A percentile compares a stretch with the other conserved stretches of the same genome.
phyloP scores from a whole-genome alignment of 345 rosid species.

The Aurinia saxatilis region DNA sequence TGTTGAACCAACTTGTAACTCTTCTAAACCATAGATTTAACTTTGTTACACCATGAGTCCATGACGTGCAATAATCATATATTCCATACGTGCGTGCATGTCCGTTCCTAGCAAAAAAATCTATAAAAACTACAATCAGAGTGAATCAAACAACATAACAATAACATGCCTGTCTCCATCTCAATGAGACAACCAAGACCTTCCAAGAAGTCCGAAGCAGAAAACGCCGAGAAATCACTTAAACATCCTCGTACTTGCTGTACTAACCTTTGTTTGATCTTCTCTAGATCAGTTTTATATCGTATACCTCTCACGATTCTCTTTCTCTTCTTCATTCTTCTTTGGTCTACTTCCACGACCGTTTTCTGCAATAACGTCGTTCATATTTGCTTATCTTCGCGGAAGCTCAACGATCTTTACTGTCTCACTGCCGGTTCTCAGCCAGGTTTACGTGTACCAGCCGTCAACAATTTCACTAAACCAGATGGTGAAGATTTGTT shows the following conservation, averaged over 20 bases:
- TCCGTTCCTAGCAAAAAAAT: no score
- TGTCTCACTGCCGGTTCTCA: conserved; percentile 83
- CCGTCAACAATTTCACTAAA: conserved; percentile 5
- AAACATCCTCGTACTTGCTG: conserved; percentile 10
- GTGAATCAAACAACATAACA: no score
- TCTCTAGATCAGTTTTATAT: conserved; percentile 33
- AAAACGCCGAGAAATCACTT: conserved; percentile 1
- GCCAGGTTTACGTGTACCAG: conserved; percentile 40
- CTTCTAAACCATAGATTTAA: no score
- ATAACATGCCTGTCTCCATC: conserved; percentile 50
- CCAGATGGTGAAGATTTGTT: conserved; percentile 7
- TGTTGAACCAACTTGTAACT: no score
- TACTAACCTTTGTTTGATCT: conserved; percentile 17
- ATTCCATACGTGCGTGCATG: no score
- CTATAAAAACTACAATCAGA: no score
- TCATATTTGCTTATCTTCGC: conserved; percentile 66
- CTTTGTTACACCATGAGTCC: no score
- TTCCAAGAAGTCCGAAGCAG: conserved; percentile 27
- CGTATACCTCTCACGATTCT: conserved; percentile 44
- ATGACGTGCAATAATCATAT: no score
- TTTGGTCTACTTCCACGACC: conserved; percentile 76
- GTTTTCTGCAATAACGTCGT: conserved; percentile 57
- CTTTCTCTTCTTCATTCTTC: conserved; percentile 37
- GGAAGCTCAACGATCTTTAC: conserved; percentile 67
- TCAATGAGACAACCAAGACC: conserved; percentile 43